Percentiles rank a stretch among this genome's conserved stretches.
Evolutionary conservation across 805 yeast species (phyloP).

Genomic region (Cyberlindnera subsufficiens): DNA sequence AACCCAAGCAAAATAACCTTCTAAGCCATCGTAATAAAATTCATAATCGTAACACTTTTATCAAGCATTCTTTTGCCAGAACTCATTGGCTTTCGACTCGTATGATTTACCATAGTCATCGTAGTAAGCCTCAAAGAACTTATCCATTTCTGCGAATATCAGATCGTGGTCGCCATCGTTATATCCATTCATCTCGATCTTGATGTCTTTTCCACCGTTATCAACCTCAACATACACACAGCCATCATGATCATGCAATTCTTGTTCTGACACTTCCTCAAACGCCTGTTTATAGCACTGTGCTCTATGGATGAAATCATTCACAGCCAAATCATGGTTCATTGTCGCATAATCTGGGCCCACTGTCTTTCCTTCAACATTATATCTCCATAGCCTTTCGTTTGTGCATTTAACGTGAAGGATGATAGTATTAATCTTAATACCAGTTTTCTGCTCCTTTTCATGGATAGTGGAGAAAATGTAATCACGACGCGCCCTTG

Average conservation of each 20-base stretch:
- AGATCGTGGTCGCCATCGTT: slow-evolving; percentile 12
- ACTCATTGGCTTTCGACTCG: slow-evolving; percentile 24
- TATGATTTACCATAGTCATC: slow-evolving; percentile 26
- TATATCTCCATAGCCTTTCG: slow-evolving; percentile 44
- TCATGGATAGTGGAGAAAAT: slow-evolving; percentile 16
- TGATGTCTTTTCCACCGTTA: slow-evolving; percentile 19
- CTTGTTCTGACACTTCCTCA: slow-evolving; percentile 31
- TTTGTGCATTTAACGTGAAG: slow-evolving; percentile 59
- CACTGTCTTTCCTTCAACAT: slow-evolving; percentile 58
- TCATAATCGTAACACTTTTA: no score
- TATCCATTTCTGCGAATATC: slow-evolving; percentile 19
- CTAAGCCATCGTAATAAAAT: no score
- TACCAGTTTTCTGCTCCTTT: slow-evolving; percentile 20
- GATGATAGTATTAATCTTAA: slow-evolving; percentile 42
- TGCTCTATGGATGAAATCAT: slow-evolving; percentile 55
- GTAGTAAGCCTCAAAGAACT: slow-evolving; percentile 31
- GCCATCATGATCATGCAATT: slow-evolving; percentile 17
- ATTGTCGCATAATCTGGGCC: slow-evolving; percentile 54
- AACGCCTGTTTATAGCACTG: slow-evolving; percentile 41
- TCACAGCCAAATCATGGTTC: slow-evolving; percentile 46
- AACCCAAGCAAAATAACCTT: no score
- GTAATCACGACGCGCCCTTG: slow-evolving; percentile 33
- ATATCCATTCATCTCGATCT: slow-evolving; percentile 20
- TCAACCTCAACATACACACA: slow-evolving; percentile 15
- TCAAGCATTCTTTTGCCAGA: slow-evolving; percentile 7